Evolutionary conservation across 164 flowering plant genomes (phyloP).

Genomic region (Umbellularia californica): DNA sequence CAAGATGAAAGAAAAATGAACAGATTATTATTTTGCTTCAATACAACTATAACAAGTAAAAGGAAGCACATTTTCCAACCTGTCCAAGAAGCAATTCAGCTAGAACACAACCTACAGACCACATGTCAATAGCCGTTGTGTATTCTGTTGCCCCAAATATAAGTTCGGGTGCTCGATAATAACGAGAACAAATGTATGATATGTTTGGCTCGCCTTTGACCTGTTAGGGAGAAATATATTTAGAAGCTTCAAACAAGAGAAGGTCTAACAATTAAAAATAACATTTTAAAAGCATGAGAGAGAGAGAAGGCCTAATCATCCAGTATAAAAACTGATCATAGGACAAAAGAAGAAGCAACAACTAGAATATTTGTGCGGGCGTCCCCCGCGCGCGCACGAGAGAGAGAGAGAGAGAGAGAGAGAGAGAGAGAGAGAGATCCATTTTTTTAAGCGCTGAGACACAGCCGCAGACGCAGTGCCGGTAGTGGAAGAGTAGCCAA

Average conservation of each 20-base stretch:
- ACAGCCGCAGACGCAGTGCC: background rate
- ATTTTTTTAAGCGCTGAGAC: background rate
- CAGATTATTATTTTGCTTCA: background rate
- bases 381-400: no score
- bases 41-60: constrained; percentile 1
- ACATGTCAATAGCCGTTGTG: constrained; percentile 80
- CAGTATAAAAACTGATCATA: no score
- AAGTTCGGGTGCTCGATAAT: constrained; percentile 86
- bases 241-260: background rate
- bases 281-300: background rate
- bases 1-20: constrained; percentile 4
- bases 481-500: no score
- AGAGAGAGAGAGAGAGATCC: background rate
- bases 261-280: background rate
- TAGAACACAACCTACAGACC: constrained; percentile 84
- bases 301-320: background rate
- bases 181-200: constrained; percentile 84
- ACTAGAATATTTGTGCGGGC: background rate
- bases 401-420: constrained; percentile 1
- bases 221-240: constrained; percentile 28
- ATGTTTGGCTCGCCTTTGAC: constrained; percentile 84
- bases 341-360: no score
- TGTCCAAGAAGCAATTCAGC: constrained; percentile 83
- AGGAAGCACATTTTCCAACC: constrained; percentile 28
- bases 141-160: constrained; percentile 85